phyloP scores from a whole-genome alignment of 2,329 filamentous ascomycete genomes.

The Sclerotinia borealis region DNA sequence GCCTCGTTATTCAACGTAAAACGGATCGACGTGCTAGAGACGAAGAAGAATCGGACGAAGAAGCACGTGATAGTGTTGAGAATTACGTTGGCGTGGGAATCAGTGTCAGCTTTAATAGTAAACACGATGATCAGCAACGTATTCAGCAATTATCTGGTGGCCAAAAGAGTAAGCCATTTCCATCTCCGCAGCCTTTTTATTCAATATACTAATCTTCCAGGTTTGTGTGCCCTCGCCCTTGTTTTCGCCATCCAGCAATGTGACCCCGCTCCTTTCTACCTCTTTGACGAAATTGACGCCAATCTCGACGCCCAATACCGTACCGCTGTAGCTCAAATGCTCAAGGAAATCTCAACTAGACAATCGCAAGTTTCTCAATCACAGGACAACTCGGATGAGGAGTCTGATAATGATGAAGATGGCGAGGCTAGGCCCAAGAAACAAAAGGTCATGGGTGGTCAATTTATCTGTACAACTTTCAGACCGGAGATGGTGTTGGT shows the following conservation, averaged over 20 bases:
- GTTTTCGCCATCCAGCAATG: conserved; percentile 99
- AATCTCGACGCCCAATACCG: conserved; percentile 98
- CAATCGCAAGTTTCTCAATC: conserved; percentile 15
- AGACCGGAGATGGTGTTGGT: conserved; percentile 92
- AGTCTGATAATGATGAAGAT: conserved; percentile 36
- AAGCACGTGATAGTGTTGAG: conserved; percentile 68
- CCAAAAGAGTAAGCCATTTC: conserved; percentile 76
- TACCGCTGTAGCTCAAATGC: conserved; percentile 85
- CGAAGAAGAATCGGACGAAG: conserved; percentile 65
- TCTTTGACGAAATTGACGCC: conserved; percentile 98
- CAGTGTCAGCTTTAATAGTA: conserved; percentile 96
- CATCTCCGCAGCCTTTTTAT: neutral
- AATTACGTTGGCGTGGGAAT: conserved; percentile 97
- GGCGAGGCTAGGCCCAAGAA: conserved; percentile 28
- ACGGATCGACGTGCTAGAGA: conserved; percentile 62
- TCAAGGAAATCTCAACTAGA: conserved; percentile 68
- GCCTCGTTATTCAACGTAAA: conserved; percentile 87
- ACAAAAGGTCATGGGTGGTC: conserved; percentile 42
- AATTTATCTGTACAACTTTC: conserved; percentile 99
- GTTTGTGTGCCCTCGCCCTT: conserved; percentile 90
- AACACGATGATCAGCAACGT: conserved; percentile 95
- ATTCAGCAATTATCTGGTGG: conserved; percentile 97
- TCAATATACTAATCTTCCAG: conserved; percentile 38
- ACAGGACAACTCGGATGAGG: conserved; percentile 11
- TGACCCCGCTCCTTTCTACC: conserved; percentile 95